Evolutionary conservation across 805 yeast genomes (phyloP), one percentile per base, ranked within the genome.

Genomic region (Starmera quercuum): DNA sequence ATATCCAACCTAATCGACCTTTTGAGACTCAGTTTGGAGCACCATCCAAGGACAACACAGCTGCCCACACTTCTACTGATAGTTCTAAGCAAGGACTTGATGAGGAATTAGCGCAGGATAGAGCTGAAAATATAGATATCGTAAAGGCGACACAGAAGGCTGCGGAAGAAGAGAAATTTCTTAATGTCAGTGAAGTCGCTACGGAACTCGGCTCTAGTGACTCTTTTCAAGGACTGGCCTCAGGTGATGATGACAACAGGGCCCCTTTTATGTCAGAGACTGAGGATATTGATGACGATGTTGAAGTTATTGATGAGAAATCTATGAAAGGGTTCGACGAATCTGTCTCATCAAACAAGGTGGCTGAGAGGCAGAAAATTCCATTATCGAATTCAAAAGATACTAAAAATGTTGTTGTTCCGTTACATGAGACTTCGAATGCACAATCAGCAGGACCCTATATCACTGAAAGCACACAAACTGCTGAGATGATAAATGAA

Each of bases 391-490:
- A 8, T 21, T 9, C 11, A 23, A 23, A 23, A 23, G 26, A 28
- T 17, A 22, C 34, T 1, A 22, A 19, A 14, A 37, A 38, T 22
- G 22, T 13, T 20, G 13, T 23, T 2, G 25, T 34, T 10, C 26
- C 12, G 13, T 12, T 14, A 23, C 11, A 21, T 21, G 26, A 23
- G 13, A 14, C 12, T 6, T n/a, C n/a, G n/a, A n/a, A n/a, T n/a
- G 26, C 10, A 23, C 26, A 6, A 23, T 6, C 7, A 7, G 12
- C 26, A 6, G 13, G n/a, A n/a, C 23, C 11, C 23, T 8, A 21
- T 8, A 11, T 21, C 11, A 12, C 26, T 12, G 26, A 23, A 23
- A 23, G n/a, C n/a, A n/a, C 26, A 6, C 51, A 49, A 36, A 46
- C 53, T 2, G 50, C 45, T 3, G 31, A 37, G 3, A 23, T 36